phyloP scores from a whole-genome alignment of 495 filamentous ascomycete genomes.

The Penicillium robsamsonii region DNA sequence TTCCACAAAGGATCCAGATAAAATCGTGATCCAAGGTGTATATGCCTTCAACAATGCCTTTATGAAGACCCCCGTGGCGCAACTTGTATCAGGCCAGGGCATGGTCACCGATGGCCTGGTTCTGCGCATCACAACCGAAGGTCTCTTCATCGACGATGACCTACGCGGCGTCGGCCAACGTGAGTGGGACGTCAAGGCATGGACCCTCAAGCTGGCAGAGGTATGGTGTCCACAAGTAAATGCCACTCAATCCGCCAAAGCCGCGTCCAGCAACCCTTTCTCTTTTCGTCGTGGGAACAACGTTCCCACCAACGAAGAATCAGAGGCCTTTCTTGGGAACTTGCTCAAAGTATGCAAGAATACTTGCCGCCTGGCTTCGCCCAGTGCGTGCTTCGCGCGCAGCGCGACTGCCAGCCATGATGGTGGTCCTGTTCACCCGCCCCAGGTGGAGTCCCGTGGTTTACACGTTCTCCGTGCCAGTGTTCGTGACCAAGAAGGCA shows the following conservation, averaged over 20 bases:
- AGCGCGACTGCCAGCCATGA: slow-evolving; percentile 18
- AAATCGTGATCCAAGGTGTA: slow-evolving; percentile 90
- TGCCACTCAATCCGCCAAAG: slow-evolving; percentile 21
- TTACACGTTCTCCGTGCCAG: slow-evolving; percentile 80
- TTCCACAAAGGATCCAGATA: slow-evolving; percentile 83
- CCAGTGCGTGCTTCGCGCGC: slow-evolving; percentile 32
- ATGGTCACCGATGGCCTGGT: slow-evolving; percentile 83
- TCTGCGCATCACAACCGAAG: slow-evolving; percentile 80
- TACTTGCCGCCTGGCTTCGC: slow-evolving; percentile 51
- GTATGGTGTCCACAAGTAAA: slow-evolving; percentile 70
- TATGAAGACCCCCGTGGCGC: slow-evolving; percentile 73
- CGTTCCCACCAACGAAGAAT: slow-evolving; percentile 59
- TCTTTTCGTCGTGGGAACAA: slow-evolving; percentile 41
- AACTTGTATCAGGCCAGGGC: slow-evolving; percentile 72
- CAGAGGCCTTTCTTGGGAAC: slow-evolving; percentile 56
- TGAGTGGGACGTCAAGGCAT: slow-evolving; percentile 98
- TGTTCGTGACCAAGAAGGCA: slow-evolving; percentile 79
- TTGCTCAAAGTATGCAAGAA: slow-evolving; percentile 62
- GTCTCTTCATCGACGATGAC: slow-evolving; percentile 95
- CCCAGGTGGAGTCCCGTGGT: slow-evolving; percentile 51
- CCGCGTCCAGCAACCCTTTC: slow-evolving; percentile 31
- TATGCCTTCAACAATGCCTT: slow-evolving; percentile 86
- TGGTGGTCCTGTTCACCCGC: slow-evolving; percentile 17
- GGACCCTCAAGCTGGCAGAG: slow-evolving; percentile 91
- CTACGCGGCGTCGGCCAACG: slow-evolving; percentile 79